These are phyloP conservation scores for Pichia ethanolica DNA, from an alignment of 805 yeast genomes.

Conservation along the genomic window DNA sequence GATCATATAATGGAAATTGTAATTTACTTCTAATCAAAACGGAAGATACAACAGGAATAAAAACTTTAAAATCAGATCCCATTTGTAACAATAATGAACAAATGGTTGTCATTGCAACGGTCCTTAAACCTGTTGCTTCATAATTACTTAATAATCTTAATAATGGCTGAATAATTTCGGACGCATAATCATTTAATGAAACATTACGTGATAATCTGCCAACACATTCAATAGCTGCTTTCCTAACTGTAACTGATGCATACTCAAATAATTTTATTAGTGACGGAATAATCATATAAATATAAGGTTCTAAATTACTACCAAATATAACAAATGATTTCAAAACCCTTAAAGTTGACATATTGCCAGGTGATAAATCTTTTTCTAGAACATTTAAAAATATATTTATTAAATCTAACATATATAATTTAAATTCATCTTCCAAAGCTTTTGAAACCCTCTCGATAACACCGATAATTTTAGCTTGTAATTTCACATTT, in stretches of 20 bases:
- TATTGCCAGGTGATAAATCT: conserved; percentile 53
- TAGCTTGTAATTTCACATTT: conserved; percentile 58
- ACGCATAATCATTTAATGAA: conserved; percentile 76
- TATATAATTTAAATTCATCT: conserved; percentile 82
- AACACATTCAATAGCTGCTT: conserved; percentile 72
- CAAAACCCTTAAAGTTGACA: conserved; percentile 65
- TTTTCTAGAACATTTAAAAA: conserved; percentile 70
- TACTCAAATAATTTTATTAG: conserved; percentile 74
- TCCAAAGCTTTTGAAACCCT: conserved; percentile 79
- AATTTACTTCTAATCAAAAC: conserved; percentile 55
- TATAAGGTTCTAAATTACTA: conserved; percentile 77
- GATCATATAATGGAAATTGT: conserved; percentile 71
- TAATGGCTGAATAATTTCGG: conserved; percentile 82
- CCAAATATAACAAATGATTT: conserved; percentile 84
- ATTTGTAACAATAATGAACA: conserved; percentile 72
- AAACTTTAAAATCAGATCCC: conserved; percentile 77
- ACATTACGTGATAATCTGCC: conserved; percentile 74
- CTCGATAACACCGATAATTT: conserved; percentile 74
- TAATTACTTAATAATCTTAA: conserved; percentile 49
- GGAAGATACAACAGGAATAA: conserved; percentile 73
- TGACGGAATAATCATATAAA: conserved; percentile 81
- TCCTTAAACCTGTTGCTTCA: conserved; percentile 47
- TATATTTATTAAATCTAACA: conserved; percentile 71
- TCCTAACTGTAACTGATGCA: conserved; percentile 52
- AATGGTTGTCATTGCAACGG: conserved; percentile 68